Conservation (phyloP, 768 basidiomycete genomes). For the Lentinula raphanica region DNA sequence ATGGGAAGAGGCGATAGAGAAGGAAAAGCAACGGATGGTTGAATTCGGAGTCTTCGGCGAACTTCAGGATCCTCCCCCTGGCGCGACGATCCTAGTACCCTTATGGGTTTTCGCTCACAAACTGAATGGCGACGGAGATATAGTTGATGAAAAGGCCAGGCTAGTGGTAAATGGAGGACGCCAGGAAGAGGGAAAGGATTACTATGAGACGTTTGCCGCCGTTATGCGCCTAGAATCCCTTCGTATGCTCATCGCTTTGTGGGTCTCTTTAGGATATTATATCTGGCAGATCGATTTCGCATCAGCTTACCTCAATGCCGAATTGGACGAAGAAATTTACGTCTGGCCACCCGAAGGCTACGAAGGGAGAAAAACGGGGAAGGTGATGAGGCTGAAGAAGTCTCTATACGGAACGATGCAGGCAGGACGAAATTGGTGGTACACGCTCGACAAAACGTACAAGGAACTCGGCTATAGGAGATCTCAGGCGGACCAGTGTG, state of each 20-base stretch:
- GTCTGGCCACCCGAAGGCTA: constrained; percentile 16
- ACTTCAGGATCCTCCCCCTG: background rate
- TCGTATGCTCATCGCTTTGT: constrained; percentile 16
- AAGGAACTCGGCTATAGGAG: constrained; percentile 1
- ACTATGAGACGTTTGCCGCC: background rate
- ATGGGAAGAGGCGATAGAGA: background rate
- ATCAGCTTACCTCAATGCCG: constrained; percentile 12
- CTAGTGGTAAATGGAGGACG: constrained; percentile 11
- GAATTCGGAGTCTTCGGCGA: background rate
- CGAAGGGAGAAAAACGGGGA: background rate
- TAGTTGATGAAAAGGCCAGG: constrained; percentile 19
- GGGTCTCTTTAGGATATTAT: constrained; percentile 18
- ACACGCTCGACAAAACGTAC: background rate
- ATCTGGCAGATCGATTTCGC: constrained; percentile 26
- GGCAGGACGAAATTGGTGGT: constrained; percentile 7
- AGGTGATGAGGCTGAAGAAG: background rate
- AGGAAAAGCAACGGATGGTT: background rate
- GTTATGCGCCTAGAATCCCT: background rate
- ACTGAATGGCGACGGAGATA: constrained; percentile 17
- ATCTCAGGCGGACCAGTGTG: constrained; percentile 8
- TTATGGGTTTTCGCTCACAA: constrained; percentile 23
- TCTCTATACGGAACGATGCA: constrained; percentile 5
- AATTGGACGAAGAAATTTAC: constrained; percentile 6
- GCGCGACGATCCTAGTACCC: background rate
- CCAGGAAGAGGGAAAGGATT: constrained; percentile 25